Conservation (phyloP, 176 grass and related monocot species). For the Olyra latifolia region DNA sequence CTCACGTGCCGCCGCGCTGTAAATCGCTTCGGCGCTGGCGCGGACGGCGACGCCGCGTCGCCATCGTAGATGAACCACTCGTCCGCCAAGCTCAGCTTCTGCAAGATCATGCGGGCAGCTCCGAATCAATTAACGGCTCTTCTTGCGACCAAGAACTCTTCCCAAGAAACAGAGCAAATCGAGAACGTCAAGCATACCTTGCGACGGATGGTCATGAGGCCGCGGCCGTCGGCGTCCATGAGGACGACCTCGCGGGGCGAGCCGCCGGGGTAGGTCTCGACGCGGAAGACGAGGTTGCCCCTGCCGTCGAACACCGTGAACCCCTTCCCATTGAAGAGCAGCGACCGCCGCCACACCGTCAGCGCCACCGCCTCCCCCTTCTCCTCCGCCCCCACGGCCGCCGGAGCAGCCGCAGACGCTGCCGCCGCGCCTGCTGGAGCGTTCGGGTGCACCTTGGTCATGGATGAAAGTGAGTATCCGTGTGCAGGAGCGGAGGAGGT, state of each 20-base stretch:
- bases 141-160: neutral
- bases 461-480: neutral
- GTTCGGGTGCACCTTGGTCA: slow-evolving; percentile 55
- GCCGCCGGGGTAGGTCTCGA: slow-evolving; percentile 50
- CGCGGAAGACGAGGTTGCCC: slow-evolving; percentile 51
- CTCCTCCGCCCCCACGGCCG: neutral
- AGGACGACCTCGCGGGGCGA: slow-evolving; percentile 57
- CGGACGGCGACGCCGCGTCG: slow-evolving; percentile 35
- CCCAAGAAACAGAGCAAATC: slow-evolving; percentile 1
- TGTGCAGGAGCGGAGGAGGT: neutral
- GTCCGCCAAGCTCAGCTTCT: slow-evolving; percentile 73
- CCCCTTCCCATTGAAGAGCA: slow-evolving; percentile 59
- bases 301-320: slow-evolving; percentile 52
- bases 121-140: neutral
- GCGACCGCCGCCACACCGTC: slow-evolving; percentile 55
- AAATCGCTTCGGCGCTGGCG: slow-evolving; percentile 45
- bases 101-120: slow-evolving; percentile 14
- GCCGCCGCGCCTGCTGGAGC: neutral
- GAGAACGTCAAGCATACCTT: slow-evolving; percentile 34
- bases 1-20: slow-evolving; percentile 56
- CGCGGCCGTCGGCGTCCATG: slow-evolving; percentile 60
- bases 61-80: slow-evolving; percentile 77
- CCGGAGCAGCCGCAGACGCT: neutral
- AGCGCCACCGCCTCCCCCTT: slow-evolving; percentile 33
- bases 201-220: slow-evolving; percentile 60